Base-by-base conservation (phyloP, 2,329 filamentous ascomycete genomes). In the Fusarium veterinarium region DNA sequence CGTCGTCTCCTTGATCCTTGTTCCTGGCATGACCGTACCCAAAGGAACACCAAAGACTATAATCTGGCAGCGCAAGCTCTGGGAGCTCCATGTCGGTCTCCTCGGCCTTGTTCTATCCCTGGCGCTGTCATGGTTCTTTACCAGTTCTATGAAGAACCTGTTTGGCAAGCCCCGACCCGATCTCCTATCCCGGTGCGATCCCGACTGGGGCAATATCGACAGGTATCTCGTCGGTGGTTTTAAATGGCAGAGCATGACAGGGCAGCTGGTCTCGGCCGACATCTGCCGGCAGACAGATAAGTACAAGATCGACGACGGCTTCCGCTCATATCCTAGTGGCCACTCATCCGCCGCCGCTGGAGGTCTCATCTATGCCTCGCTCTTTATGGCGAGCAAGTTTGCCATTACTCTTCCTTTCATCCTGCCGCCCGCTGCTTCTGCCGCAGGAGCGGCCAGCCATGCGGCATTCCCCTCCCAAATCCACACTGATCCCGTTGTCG, bases 71-170 rank as follows among this genome's bases (percentile, higher is more conserved):
- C 89, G 93, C 73, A 97, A 96, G 83, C 81, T 97, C 3, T 98
- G 95, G 95, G 95, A 98, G 81, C 91, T 93, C 80, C 94, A 97
- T 79, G 90, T 90, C 4, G 94, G 93, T 66, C 94, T 92, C 90
- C 90, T 97, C 77, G 95, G 95, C 1, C 86, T 97, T 6, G 93
- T 87, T 2, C 85, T 97, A n/a, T 90, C 93, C 5, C 84, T 94
- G 6, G 28, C 28, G 28, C 28, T 28, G 28, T 28, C 28, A 28
- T 28, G 28, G 28, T 28, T 28, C 28, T 28, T 28, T 28, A 28
- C 28, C 28, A 28, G 28, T 28, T 28, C 28, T 6, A 28, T 28
- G 28, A 28, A 28, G 28, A 28, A 28, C 28, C 28, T 28, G 8
- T 28, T 28, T 28, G 28, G 28, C 28, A 28, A 28, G 28, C 28